These are phyloP conservation scores for Colletotrichum graminicola DNA, from an alignment of 2,329 filamentous ascomycete genomes.

Conservation along the genomic window DNA sequence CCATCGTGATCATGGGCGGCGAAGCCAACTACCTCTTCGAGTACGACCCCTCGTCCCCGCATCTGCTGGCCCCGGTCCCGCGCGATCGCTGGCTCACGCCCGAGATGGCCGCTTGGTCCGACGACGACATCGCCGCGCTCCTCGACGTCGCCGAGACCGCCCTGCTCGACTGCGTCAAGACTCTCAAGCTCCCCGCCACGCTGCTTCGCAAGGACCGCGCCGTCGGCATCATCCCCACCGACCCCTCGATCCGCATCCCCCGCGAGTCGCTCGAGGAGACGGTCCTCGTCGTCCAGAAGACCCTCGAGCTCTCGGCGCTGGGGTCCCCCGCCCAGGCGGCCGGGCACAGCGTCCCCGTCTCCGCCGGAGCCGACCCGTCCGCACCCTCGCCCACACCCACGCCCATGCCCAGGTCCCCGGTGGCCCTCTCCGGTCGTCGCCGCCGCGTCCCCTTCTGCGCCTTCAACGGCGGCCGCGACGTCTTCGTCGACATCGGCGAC, in stretches of 20 bases:
- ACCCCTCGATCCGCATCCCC: constrained; percentile 75
- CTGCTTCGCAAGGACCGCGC: constrained; percentile 91
- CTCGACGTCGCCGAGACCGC: constrained; percentile 90
- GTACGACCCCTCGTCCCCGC: constrained; percentile 73
- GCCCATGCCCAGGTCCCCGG: neutral
- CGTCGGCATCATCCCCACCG: constrained; percentile 79
- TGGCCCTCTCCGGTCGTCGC: constrained; percentile 1
- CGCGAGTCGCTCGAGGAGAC: constrained; percentile 96
- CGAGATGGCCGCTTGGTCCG: constrained; percentile 82
- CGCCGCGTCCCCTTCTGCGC: constrained; percentile 86
- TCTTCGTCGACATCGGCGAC: constrained; percentile 98
- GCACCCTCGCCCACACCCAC: constrained; percentile 15
- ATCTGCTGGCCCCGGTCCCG: constrained; percentile 77
- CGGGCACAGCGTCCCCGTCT: constrained; percentile 2
- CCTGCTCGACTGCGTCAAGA: constrained; percentile 82
- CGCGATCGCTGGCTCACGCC: constrained; percentile 78
- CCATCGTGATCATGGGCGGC: constrained; percentile 91
- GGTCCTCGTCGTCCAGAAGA: constrained; percentile 92
- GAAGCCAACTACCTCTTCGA: constrained; percentile 96
- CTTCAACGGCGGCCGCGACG: constrained; percentile 97
- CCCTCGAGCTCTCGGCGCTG: constrained; percentile 81
- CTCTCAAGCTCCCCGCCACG: constrained; percentile 81
- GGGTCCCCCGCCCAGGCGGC: constrained; percentile 49
- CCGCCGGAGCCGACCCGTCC: no score
- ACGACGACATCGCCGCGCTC: constrained; percentile 81